phyloP scores from a whole-genome alignment of 1,139 yeast species.

The Saccharomyces hybrid region DNA sequence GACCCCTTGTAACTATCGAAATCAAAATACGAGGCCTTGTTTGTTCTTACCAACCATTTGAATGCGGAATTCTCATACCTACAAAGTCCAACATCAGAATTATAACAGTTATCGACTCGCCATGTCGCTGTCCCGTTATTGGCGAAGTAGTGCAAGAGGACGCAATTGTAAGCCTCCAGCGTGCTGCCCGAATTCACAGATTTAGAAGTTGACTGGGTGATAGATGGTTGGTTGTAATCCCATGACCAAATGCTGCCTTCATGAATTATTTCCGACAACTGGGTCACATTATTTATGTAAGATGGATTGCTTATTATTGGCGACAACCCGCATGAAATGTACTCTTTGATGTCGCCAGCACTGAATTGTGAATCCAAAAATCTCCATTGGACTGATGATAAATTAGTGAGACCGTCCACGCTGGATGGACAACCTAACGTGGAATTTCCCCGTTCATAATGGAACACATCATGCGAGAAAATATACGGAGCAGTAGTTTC shows the following conservation, averaged over 20 bases:
- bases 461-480: constrained; percentile 14
- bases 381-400: constrained; percentile 33
- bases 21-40: constrained; percentile 41
- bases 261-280: constrained; percentile 31
- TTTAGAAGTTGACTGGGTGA: constrained; percentile 16
- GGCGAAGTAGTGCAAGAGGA: constrained; percentile 31
- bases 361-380: constrained; percentile 33
- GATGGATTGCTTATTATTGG: constrained; percentile 44
- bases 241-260: constrained; percentile 59
- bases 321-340: constrained; percentile 49
- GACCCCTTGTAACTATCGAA: constrained; percentile 28
- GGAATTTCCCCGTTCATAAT: constrained; percentile 16
- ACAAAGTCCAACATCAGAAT: constrained; percentile 49
- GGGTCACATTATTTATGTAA: constrained; percentile 17
- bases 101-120: constrained; percentile 59
- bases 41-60: constrained; percentile 42
- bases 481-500: constrained; percentile 12
- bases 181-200: constrained; percentile 15
- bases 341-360: constrained; percentile 32
- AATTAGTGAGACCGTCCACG: constrained; percentile 11
- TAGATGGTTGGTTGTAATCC: constrained; percentile 49
- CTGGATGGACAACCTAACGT: constrained; percentile 22
- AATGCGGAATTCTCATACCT: constrained; percentile 36
- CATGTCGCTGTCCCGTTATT: constrained; percentile 42
- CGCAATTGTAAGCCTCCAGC: constrained; percentile 53